Conservation (phyloP, 306 rosid genomes). For the Medicago ruthenica region DNA sequence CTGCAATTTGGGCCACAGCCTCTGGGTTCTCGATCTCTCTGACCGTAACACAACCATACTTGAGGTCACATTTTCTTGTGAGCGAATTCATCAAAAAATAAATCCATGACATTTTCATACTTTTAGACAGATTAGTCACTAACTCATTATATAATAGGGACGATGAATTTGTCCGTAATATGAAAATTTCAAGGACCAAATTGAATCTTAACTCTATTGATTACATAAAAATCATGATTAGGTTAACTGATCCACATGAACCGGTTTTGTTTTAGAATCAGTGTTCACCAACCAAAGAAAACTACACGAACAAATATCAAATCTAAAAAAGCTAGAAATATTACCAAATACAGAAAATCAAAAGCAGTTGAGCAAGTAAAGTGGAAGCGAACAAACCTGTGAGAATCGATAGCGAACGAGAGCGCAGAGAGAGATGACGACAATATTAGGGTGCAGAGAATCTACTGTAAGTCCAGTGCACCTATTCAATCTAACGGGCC, state of each 20-base stretch:
- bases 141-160: too few species aligned
- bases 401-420: neutral
- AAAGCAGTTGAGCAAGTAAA: too few species aligned
- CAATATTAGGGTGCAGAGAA: neutral
- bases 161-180: too few species aligned
- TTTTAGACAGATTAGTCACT: too few species aligned
- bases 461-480: neutral
- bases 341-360: neutral
- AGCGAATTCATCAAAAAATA: too few species aligned
- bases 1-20: neutral
- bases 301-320: neutral
- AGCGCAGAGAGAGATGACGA: neutral
- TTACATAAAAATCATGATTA: too few species aligned
- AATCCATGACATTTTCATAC: too few species aligned
- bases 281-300: neutral
- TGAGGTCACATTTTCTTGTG: neutral
- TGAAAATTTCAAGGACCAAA: too few species aligned
- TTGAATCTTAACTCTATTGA: too few species aligned
- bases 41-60: neutral
- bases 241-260: too few species aligned
- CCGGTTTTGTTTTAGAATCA: too few species aligned
- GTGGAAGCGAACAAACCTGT: neutral
- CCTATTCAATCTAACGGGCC: neutral
- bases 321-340: too few species aligned
- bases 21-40: neutral